Conservation (phyloP, 2,329 filamentous ascomycete genomes). For the Aspergillus ustus region DNA sequence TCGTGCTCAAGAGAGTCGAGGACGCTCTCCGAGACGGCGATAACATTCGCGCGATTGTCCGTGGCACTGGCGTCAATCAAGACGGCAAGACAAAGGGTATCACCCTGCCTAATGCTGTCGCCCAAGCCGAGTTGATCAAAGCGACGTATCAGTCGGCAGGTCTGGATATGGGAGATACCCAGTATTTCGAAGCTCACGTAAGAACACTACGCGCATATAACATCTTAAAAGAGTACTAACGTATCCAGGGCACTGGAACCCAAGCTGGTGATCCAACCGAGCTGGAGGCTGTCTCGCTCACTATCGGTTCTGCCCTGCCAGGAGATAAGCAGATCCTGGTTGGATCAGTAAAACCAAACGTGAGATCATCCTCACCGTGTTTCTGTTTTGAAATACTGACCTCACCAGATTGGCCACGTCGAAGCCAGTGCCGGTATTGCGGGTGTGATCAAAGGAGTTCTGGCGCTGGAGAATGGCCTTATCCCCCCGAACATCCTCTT, state of each 20-base stretch:
- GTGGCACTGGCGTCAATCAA: conserved; percentile 34
- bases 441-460: conserved; percentile 47
- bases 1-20: conserved; percentile 56
- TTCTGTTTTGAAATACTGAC: too few relatives aligned
- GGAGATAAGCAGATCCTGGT: background rate
- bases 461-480: conserved; percentile 51
- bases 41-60: conserved; percentile 43
- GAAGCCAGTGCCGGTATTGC: conserved; percentile 45
- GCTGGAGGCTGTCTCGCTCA: conserved; percentile 18
- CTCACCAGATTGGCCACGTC: conserved; percentile 24
- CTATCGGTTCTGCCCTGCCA: conserved; percentile 5
- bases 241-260: conserved; percentile 36
- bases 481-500: conserved; percentile 48
- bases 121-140: conserved; percentile 40
- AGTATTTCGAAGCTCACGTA: conserved; percentile 22
- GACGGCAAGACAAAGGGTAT: conserved; percentile 34
- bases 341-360: conserved; percentile 16
- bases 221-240: background rate
- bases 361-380: background rate
- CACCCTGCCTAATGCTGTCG: conserved; percentile 26
- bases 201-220: background rate
- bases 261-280: conserved; percentile 30
- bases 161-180: conserved; percentile 9
- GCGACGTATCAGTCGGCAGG: conserved; percentile 20
- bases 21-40: conserved; percentile 52